Base-by-base conservation (phyloP, 352 stramenopile species). In the Pythium rishiriense region DNA sequence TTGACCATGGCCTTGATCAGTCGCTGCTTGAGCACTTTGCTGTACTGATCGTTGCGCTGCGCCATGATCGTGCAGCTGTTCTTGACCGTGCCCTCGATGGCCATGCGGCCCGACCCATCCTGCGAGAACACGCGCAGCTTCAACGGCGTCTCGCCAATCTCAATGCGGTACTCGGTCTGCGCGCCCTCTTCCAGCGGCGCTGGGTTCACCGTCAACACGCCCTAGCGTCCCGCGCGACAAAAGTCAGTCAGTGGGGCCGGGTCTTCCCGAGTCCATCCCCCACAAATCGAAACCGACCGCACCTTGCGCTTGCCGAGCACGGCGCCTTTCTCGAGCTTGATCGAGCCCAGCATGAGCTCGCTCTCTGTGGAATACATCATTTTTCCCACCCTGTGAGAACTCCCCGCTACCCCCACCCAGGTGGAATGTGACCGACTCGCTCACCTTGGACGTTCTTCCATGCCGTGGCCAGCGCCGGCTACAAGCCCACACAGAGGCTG, bases 1-100 rank as follows among this genome's bases (percentile, higher is more conserved):
- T 91, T 91, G 60, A 91, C 79, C 86, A 95, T 94, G 39, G 84
- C 91, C 64, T 93, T 93, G 66, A 94, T 89, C 63, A 93, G 62
- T 6, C 87, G 80, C 59, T 93, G 79, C 68, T 91, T 91, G 69
- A 82, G 87, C 67, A 93, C 75, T 50, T 90, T 90, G 64, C 81
- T 93, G 75, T 95, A 95, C 61, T 91, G 76, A 59, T 91, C 84
- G 53, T 93, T 93, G 28, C 76, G 80, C 65, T 92, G 81, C 25
- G 87, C 84, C 78, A 94, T 91, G 65, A 95, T 76, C 51, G 80
- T 90, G 72, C 87, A 93, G 71, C 78, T 93, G 60, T 93, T 87
- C 70, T 88, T 95, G 35, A 95, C 82, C 0, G 82, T 92, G 49
- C 87, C 87, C 70, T 95, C 87, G 50, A 95, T 89, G 22, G 87